Base-by-base conservation (phyloP, 1,139 yeast genomes). In the Hemisphaericaspora xylanilytica region DNA sequence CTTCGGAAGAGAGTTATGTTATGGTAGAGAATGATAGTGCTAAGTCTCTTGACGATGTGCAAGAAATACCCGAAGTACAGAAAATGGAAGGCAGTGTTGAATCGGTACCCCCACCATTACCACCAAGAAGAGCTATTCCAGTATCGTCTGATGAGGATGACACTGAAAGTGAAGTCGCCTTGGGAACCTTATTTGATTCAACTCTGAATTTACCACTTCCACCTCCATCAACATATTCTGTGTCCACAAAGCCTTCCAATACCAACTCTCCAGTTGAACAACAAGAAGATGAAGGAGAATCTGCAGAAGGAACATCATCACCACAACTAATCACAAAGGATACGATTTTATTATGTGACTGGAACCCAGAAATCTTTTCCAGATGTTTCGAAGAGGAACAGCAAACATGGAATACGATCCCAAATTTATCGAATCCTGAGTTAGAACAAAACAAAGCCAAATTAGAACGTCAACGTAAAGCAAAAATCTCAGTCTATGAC, bases 271-370 rank as follows among this genome's bases (percentile, higher is more conserved):
- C 65, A 2, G 13, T 39, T 17, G 31, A 44, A 12, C 35, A 47
- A 8, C 38, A 36, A 16, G 28, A 41, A 31, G 33, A 37, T 17
- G 55, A 9, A 5, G 5, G 18, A 15, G 28, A 4, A 9, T 5
- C 5, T 28, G 32, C 10, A 11, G 6, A n/a, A 25, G 13, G 13
- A 10, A 5, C 37, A 2, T 52, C n/a, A n/a, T n/a, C n/a, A n/a
- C n/a, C n/a, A n/a, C n/a, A n/a, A n/a, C n/a, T 64, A 35, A 49
- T 67, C 7, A 50, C 48, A 4, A 48, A 59, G 28, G 70, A 67
- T 31, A 77, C 75, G 24, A 75, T 84, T 2, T 61, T 88, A 20
- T 74, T 87, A 7, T 81, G 95, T 55, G 86, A 86, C 50, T 88
- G 96, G 95, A 65, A 70, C 25, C 58, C 63, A 4, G 70, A 62